These are phyloP conservation scores for Hypomontagnella submonticulosa DNA, from an alignment of 495 filamentous ascomycete genomes.

Conservation along the genomic window DNA sequence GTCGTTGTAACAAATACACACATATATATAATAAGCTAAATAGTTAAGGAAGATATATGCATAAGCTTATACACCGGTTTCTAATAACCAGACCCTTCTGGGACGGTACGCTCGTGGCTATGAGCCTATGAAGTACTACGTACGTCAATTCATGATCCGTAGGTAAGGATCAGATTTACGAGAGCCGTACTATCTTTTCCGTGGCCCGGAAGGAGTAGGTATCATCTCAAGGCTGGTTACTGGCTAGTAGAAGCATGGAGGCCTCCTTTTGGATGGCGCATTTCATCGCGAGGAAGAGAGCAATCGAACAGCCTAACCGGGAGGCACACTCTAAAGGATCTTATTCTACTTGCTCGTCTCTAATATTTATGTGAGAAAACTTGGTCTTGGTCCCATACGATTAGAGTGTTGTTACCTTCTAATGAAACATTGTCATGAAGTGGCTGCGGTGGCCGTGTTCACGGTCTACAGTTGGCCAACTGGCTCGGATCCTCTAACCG, in stretches of 20 bases:
- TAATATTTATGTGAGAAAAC: no score
- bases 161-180: no score
- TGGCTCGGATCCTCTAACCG: background rate
- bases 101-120: background rate
- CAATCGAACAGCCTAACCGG: no score
- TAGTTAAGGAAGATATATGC: background rate
- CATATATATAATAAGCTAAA: background rate
- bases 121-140: background rate
- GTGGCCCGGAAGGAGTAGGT: no score
- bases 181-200: no score
- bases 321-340: no score
- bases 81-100: background rate
- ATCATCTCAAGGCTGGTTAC: no score
- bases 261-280: no score
- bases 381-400: background rate
- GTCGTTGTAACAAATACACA: background rate
- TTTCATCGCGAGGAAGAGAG: no score
- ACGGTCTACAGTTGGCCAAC: conserved; percentile 3
- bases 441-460: background rate
- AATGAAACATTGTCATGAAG: conserved; percentile 2
- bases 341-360: no score
- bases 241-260: no score
- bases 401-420: background rate
- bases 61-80: background rate
- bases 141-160: no score